Conservation (phyloP, 176 grass and related monocot species). For the Triticum aestivum region DNA sequence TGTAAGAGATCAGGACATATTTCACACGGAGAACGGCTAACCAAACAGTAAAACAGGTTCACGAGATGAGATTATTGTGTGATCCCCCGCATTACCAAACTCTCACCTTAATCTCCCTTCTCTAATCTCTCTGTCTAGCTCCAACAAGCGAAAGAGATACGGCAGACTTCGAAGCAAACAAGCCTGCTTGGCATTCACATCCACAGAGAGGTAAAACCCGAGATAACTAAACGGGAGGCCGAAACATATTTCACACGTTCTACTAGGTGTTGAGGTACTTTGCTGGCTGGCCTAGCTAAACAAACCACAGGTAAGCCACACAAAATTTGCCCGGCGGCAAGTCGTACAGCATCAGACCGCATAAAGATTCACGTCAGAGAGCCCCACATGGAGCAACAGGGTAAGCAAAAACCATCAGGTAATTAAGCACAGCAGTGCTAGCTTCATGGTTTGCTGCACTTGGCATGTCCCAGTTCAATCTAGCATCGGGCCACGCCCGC, state of each 20-base stretch:
- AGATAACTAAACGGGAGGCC: not conserved
- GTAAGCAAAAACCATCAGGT: constrained; percentile 6
- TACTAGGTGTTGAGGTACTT: not conserved
- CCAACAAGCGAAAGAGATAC: not conserved
- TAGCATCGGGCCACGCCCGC: constrained; percentile 19
- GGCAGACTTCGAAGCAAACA: not conserved
- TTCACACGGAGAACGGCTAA: not conserved
- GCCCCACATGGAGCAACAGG: not conserved
- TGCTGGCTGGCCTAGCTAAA: constrained; percentile 32
- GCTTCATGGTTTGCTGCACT: not conserved
- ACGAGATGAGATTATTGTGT: not conserved
- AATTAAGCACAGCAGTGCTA: constrained; percentile 23
- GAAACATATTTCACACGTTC: not conserved
- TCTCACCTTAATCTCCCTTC: not conserved
- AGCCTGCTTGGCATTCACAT: not conserved
- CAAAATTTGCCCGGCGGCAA: constrained; percentile 38
- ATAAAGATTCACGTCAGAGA: not conserved
- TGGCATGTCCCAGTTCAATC: not conserved
- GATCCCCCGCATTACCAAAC: not conserved
- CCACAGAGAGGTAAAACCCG: not conserved
- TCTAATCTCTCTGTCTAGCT: not conserved
- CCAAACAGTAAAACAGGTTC: not conserved
- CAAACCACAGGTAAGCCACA: constrained; percentile 34
- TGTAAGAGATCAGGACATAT: not conserved
- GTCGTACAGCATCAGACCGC: constrained; percentile 18